These are phyloP conservation scores for Phytophthora pini DNA, from an alignment of 352 stramenopile species.

Conservation along the genomic window DNA sequence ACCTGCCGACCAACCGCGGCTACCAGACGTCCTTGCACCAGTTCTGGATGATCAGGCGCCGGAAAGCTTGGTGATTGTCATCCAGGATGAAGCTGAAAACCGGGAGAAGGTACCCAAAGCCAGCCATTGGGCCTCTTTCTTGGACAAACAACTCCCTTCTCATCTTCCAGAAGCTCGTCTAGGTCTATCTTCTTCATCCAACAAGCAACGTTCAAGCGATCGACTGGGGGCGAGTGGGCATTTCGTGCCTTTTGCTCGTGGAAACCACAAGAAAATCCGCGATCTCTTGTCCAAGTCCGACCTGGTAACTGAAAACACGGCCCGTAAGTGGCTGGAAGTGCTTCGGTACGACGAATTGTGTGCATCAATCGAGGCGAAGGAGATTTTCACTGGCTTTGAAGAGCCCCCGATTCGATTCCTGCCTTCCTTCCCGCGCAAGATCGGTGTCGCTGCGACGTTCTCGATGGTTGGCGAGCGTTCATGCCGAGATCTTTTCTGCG, in stretches of 20 bases:
- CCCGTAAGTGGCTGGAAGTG: slow-evolving; percentile 76
- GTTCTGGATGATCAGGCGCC: slow-evolving; percentile 13
- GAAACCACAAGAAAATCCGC: slow-evolving; percentile 65
- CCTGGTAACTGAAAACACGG: slow-evolving; percentile 62
- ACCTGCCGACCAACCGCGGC: slow-evolving; percentile 19
- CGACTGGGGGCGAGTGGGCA: slow-evolving; percentile 24
- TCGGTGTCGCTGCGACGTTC: slow-evolving; percentile 65
- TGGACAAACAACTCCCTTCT: slow-evolving; percentile 56
- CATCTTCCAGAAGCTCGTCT: slow-evolving; percentile 2
- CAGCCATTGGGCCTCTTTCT: slow-evolving; percentile 53
- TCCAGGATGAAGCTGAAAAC: slow-evolving; percentile 29
- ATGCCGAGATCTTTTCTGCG: slow-evolving; percentile 61
- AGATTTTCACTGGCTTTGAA: slow-evolving; percentile 89
- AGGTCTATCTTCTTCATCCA: slow-evolving; percentile 17
- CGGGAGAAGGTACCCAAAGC: slow-evolving; percentile 4
- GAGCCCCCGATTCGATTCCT: slow-evolving; percentile 80
- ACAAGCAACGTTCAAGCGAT: slow-evolving; percentile 29
- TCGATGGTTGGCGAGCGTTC: slow-evolving; percentile 70
- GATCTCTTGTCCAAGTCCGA: slow-evolving; percentile 71
- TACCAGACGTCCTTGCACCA: slow-evolving; percentile 8
- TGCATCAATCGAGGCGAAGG: slow-evolving; percentile 77
- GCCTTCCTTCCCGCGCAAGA: slow-evolving; percentile 72
- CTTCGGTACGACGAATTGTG: slow-evolving; percentile 76
- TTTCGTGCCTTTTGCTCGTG: slow-evolving; percentile 27
- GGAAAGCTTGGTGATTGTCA: slow-evolving; percentile 35